phyloP scores from a whole-genome alignment of 441 rosid genomes.

The Manihot esculenta region DNA sequence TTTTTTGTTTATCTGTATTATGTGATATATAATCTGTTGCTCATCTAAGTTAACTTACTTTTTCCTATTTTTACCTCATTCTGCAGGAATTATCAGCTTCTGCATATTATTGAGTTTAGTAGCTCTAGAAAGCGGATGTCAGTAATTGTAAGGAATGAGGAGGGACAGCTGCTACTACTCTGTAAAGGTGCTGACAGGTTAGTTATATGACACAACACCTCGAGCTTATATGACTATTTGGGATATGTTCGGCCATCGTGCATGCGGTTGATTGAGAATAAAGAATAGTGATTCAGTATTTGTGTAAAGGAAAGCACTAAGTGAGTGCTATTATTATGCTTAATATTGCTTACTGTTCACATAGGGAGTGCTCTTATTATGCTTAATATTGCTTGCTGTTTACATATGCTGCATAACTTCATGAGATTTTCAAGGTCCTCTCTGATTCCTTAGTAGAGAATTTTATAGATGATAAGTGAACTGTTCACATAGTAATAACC shows the following conservation, averaged over 20 bases:
- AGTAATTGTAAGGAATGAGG: conserved; percentile 66
- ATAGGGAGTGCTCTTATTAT: background rate
- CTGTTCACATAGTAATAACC: background rate
- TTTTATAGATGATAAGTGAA: background rate
- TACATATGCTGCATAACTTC: background rate
- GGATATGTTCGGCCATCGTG: too few species aligned
- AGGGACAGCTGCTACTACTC: conserved; percentile 75
- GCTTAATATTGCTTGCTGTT: conserved; percentile 1
- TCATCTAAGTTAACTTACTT: background rate
- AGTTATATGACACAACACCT: conserved; percentile 11
- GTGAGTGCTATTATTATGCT: background rate
- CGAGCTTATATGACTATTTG: background rate
- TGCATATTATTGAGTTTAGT: conserved; percentile 78
- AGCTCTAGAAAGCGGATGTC: conserved; percentile 99
- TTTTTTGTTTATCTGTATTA: background rate
- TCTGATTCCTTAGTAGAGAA: background rate
- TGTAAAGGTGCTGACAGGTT: conserved; percentile 98
- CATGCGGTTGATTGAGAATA: too few species aligned
- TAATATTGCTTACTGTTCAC: background rate
- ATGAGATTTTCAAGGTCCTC: background rate
- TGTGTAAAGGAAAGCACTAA: too few species aligned
- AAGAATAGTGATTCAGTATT: too few species aligned
- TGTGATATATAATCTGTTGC: background rate
- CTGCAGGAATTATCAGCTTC: conserved; percentile 68
- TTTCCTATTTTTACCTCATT: conserved; percentile 19